These are phyloP conservation scores for Paxillus involutus DNA, from an alignment of 768 basidiomycete genomes.

Conservation along the genomic window DNA sequence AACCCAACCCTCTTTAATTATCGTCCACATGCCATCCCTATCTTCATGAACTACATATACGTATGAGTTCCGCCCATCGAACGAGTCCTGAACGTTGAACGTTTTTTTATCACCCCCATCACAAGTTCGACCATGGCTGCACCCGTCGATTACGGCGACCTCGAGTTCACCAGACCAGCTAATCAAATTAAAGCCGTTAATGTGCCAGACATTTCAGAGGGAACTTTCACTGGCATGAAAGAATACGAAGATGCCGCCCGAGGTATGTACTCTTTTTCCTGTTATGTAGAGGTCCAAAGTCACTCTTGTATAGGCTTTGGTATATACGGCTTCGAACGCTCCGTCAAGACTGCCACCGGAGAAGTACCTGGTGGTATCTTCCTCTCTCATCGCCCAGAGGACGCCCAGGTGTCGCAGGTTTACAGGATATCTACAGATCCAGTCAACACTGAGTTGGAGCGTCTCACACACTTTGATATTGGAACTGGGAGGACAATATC, in stretches of 20 bases:
- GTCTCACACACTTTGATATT: constrained; percentile 42
- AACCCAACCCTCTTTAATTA: neutral
- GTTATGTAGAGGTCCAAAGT: neutral
- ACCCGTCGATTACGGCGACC: constrained; percentile 29
- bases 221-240: constrained; percentile 35
- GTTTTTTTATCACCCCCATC: neutral
- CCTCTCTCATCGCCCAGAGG: constrained; percentile 38
- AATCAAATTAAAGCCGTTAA: constrained; percentile 40
- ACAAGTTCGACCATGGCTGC: constrained; percentile 14
- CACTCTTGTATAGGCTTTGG: constrained; percentile 22
- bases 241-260: constrained; percentile 40
- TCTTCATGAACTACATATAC: neutral
- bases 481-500: constrained; percentile 36
- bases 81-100: neutral
- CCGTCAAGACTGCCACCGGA: constrained; percentile 8
- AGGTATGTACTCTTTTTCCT: constrained; percentile 17
- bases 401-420: constrained; percentile 38
- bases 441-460: constrained; percentile 23
- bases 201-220: constrained; percentile 30
- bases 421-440: constrained; percentile 35
- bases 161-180: constrained; percentile 36
- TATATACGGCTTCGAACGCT: constrained; percentile 27
- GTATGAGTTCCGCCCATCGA: neutral
- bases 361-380: constrained; percentile 26
- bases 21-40: neutral